Base-by-base conservation (phyloP, 768 basidiomycete species). In the Panaeolus cyanescens region DNA sequence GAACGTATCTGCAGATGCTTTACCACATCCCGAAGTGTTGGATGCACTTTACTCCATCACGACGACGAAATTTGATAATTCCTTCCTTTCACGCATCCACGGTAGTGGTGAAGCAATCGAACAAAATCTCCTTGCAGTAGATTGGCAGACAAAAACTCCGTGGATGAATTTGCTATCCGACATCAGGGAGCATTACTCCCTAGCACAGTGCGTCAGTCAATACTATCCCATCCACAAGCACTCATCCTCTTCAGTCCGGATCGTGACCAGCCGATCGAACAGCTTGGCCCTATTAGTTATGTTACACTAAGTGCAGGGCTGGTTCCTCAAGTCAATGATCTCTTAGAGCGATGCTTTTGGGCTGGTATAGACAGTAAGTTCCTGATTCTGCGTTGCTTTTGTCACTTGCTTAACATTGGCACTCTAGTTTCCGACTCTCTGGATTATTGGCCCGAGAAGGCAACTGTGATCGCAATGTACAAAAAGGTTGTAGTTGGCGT, bases 101-200 rank as follows among this genome's bases (percentile, higher is more conserved):
- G 88, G 88, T 20, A 71, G 72, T 39, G 74, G 63, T 54, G 64
- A 69, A 34, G 59, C 64, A 13, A 66, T 66, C 10, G 73, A 76
- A 33, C 67, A 74, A 10, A 76, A 74, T 4, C 67, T 83, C 30
- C 79, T 92, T 37, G 80, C 85, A 9, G 76, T 87, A 25, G 91
- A 93, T 71, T 93, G 90, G 91, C 86, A 90, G 69, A 85, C 83
- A 3, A 75, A 75, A 37, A 73, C 90, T 3, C 85, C 89, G 0
- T 93, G 92, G 92, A 87, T 88, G 81, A 74, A 80, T 34, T 80
- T 94, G 42, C 90, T 93, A 89, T 70, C 73, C 32, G 91, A 93
- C 64, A 80, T 94, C 39, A 79, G 82, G 55, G 84, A 83, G 2
- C 92, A 94, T 74, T 83, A 87, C 66, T 66, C 70, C 1, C 72